phyloP scores from a whole-genome alignment of 352 stramenopile genomes.

The Blastocystis sp. region DNA sequence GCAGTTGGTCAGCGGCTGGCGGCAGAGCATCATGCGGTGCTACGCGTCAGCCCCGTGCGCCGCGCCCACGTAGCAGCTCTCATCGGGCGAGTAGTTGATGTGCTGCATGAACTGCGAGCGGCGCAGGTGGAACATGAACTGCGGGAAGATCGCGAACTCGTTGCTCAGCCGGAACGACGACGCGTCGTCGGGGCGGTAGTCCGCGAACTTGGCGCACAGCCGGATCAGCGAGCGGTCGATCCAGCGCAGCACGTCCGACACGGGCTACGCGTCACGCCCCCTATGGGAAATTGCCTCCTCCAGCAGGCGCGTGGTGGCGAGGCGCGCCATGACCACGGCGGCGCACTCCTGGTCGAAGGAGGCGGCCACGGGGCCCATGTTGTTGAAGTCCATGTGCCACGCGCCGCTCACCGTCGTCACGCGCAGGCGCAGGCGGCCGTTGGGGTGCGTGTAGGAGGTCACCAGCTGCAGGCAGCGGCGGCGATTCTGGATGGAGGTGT shows the following conservation, averaged over 20 bases:
- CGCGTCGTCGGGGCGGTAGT: slow-evolving; percentile 95
- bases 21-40: slow-evolving; percentile 78
- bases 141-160: slow-evolving; percentile 97
- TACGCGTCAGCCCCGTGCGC: slow-evolving; percentile 70
- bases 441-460: slow-evolving; percentile 96
- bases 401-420: slow-evolving; percentile 92
- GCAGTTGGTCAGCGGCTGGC: slow-evolving; percentile 93
- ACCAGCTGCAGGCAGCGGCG: slow-evolving; percentile 94
- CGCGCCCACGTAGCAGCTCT: slow-evolving; percentile 93
- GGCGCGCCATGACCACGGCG: slow-evolving; percentile 88
- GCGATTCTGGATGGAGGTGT: slow-evolving; percentile 73
- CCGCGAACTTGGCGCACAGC: slow-evolving; percentile 94
- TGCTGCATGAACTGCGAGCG: slow-evolving; percentile 95
- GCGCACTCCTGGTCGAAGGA: slow-evolving; percentile 98
- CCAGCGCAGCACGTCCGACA: slow-evolving; percentile 85
- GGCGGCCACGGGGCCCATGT: slow-evolving; percentile 84
- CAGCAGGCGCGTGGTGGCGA: slow-evolving; percentile 74
- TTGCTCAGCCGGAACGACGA: slow-evolving; percentile 89
- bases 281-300: slow-evolving; percentile 9
- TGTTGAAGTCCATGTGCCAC: slow-evolving; percentile 80
- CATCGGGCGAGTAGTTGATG: slow-evolving; percentile 96
- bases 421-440: slow-evolving; percentile 87
- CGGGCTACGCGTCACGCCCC: slow-evolving; percentile 75
- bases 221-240: slow-evolving; percentile 95
- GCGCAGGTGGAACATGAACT: slow-evolving; percentile 99